Evolutionary conservation across 129 eudicot genomes (phyloP), one percentile per base, ranked within the genome.

Genomic region (Tagetes erecta): DNA sequence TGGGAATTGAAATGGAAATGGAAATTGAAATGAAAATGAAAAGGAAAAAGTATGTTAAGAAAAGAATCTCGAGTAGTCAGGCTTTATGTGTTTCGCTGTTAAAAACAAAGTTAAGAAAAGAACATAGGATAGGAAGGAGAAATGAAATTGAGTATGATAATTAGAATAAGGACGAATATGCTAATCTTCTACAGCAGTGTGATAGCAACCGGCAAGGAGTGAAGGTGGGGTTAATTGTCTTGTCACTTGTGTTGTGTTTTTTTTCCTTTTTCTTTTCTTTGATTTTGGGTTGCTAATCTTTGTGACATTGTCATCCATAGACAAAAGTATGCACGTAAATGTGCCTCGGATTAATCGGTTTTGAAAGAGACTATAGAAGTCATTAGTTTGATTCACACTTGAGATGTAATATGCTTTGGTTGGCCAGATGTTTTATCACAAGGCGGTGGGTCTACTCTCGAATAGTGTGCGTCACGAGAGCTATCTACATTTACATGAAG

Each of bases 121-220:
- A 20, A 20, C 27, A 20, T 20, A 20, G 27, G 27, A 20, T 20
- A 20, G 27, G 27, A 20, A 20, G 27, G 27, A 20, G 27, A 20
- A 36, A 68, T 8, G 41, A 13, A 63, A 50, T 51, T 71, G 49
- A 72, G 65, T 63, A 72, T 64, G 31, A 56, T 68, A 45, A 68
- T 58, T 20, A 41, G 51, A 70, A 50, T 12, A 41, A 71, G 68
- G 68, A 67, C 49, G 44, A 64, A 72, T 67, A 73, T 73, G 79
- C 63, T 50, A 72, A 71, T 64, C 11, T 71, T 41, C 68, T 78
- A 30, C 64, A 46, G 64, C 37, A 27, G 60, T 37, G 70, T 70
- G 76, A 70, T 70, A 39, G 77, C 66, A 63, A 78, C 72, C 39
- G 11, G 38, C 52, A 50, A 64, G 56, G 7, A 40, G 72, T 71